Conservation (phyloP, 75 land plant genomes). For the Isoetes taiwanensis region DNA sequence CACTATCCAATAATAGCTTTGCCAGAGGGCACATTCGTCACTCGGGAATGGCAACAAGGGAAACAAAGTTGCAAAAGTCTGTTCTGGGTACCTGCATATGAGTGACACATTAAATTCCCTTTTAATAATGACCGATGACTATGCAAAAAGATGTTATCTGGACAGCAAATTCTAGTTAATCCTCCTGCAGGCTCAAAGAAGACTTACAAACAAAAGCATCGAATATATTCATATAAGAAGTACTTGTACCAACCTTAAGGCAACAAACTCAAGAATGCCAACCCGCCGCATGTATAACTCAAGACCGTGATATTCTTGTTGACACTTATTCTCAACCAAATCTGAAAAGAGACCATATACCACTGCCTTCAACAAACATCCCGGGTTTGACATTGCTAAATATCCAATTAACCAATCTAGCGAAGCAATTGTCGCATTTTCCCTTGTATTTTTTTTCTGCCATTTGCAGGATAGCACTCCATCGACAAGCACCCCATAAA, state of each 20-base stretch:
- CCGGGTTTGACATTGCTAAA: conserved; percentile 9
- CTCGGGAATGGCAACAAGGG: conserved; percentile 2
- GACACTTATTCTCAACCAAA: conserved; percentile 6
- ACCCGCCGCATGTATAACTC: conserved; percentile 11
- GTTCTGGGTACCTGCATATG: conserved; percentile 11
- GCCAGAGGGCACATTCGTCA: not conserved
- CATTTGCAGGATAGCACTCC: too few relatives aligned
- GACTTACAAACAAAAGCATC: too few relatives aligned
- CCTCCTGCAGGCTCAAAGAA: too few relatives aligned
- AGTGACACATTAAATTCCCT: too few relatives aligned
- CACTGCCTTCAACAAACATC: conserved; percentile 4
- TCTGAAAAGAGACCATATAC: too few relatives aligned
- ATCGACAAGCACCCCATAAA: too few relatives aligned
- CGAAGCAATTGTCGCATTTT: too few relatives aligned
- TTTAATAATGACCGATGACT: too few relatives aligned
- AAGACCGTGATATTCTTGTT: not conserved
- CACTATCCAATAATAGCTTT: conserved; percentile 8
- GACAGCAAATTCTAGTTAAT: too few relatives aligned
- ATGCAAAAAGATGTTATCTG: too few relatives aligned
- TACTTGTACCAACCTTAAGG: conserved; percentile 8
- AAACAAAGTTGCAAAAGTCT: conserved; percentile 3
- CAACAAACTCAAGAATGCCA: conserved; percentile 19
- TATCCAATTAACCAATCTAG: conserved; percentile 15
- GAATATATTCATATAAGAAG: too few relatives aligned
- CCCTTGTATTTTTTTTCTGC: too few relatives aligned